These are phyloP conservation scores for Colletotrichum acutatum DNA, from an alignment of 2,329 filamentous ascomycete genomes.

Conservation along the genomic window DNA sequence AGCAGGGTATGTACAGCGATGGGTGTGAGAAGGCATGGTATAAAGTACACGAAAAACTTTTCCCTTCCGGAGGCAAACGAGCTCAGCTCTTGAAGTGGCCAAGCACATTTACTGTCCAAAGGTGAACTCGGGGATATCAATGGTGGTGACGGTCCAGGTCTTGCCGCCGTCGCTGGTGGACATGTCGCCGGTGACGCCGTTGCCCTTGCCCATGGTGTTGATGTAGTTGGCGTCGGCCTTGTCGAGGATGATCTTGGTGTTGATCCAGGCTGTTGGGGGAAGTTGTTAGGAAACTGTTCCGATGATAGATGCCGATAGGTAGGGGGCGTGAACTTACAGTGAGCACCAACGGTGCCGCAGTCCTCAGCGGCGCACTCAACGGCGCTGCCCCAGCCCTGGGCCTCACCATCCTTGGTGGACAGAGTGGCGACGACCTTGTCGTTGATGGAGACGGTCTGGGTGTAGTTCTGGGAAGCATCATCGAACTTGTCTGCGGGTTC, in stretches of 20 bases:
- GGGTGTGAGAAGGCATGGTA: neutral
- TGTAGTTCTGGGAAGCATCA: conserved; percentile 29
- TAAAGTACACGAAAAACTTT: neutral
- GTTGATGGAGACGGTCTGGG: conserved; percentile 31
- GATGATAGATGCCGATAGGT: neutral
- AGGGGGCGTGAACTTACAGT: neutral
- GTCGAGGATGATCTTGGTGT: conserved; percentile 32
- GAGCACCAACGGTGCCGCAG: conserved; percentile 64
- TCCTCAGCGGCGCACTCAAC: conserved; percentile 78
- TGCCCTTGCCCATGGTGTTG: conserved; percentile 27
- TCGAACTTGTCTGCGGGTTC: conserved; percentile 18
- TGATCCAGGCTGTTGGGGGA: conserved; percentile 18
- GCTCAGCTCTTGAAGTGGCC: neutral
- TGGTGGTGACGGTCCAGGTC: conserved; percentile 28
- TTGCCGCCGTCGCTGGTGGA: conserved; percentile 27
- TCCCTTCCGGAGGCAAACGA: neutral
- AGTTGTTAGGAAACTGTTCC: neutral
- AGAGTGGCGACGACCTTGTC: conserved; percentile 50
- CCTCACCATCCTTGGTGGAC: conserved; percentile 55
- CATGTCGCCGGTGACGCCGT: conserved; percentile 30
- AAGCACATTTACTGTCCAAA: conserved; percentile 15
- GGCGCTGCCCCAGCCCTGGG: conserved; percentile 55
- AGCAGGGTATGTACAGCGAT: neutral
- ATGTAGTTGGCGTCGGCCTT: conserved; percentile 31
- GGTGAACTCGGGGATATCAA: conserved; percentile 28